Percentiles rank a stretch among this genome's conserved stretches.
Conservation (phyloP, 2,329 filamentous ascomycete species). For the Rutstroemia sp. region DNA sequence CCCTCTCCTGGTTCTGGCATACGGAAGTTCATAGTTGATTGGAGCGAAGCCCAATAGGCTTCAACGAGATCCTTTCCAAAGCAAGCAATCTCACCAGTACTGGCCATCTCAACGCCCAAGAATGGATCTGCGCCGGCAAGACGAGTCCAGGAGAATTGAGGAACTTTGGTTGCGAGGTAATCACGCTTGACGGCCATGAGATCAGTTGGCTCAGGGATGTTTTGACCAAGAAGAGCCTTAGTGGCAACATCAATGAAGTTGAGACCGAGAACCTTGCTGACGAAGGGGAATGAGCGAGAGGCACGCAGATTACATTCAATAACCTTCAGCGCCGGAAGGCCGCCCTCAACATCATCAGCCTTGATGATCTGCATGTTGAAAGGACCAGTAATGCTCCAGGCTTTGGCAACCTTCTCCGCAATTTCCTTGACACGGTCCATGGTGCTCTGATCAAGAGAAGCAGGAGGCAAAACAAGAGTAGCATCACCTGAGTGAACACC, state of each 20-base stretch:
- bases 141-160: constrained; percentile 98
- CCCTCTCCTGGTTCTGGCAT: constrained; percentile 91
- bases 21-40: constrained; percentile 99
- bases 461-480: constrained; percentile 85
- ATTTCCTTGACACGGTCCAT: constrained; percentile 92
- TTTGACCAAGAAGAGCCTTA: constrained; percentile 78
- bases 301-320: constrained; percentile 98
- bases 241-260: constrained; percentile 95
- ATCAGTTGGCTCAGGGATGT: constrained; percentile 78
- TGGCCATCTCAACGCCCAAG: constrained; percentile 95
- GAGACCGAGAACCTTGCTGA: constrained; percentile 89
- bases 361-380: constrained; percentile 99
- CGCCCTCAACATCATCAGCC: constrained; percentile 67
- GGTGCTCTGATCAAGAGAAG: constrained; percentile 65
- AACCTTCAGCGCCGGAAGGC: constrained; percentile 76
- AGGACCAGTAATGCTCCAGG: constrained; percentile 93
- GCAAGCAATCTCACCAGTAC: constrained; percentile 96
- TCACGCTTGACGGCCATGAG: constrained; percentile 85
- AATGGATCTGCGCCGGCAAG: constrained; percentile 95
- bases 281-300: constrained; percentile 96
- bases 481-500: constrained; percentile 98
- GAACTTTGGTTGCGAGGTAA: constrained; percentile 95
- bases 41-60: constrained; percentile 94
- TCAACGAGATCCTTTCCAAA: constrained; percentile 95
- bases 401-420: constrained; percentile 90